Evolutionary conservation across 2,329 filamentous ascomycete species (phyloP), one percentile per base, ranked within the genome.

Genomic region (Colletotrichum sidae): DNA sequence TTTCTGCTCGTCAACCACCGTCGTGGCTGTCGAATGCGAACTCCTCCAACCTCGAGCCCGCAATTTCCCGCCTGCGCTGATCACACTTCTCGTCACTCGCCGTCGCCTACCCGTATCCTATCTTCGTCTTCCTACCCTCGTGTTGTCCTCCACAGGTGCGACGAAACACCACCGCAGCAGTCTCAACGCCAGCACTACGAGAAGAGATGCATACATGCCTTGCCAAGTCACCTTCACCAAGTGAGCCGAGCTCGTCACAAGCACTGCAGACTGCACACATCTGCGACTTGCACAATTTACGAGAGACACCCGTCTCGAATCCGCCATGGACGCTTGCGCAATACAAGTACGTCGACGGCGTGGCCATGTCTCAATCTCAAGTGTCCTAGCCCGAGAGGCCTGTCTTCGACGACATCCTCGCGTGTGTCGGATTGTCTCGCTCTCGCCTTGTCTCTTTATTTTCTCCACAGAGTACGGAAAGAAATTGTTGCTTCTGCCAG

Each of bases 1-100:
- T 25, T 25, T 25, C 44, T 54, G 17, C 38, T 46, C 34, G 25
- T 25, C 39, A 34, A 46, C 35, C 10, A 49, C 9, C 34, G 42
- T 55, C 44, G 25, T 25, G 25, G 8, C 38, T 39, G 60, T 65
- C 60, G 54, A 65, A 67, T 65, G 45, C 53, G 49, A 65, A 51
- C 44, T 13, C 49, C 17, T 65, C 60, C 60, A 67, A 52, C 44
- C 39, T 53, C 41, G 17, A 60, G 60, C 55, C 50, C 33, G 64
- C 60, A 67, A 67, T 67, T 67, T 67, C 64, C 64, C 55, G 34
- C 39, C 38, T 67, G 63, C 63, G 64, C 60, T 55, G 60, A 65
- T 67, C 60, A 11, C 49, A 60, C 50, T 50, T 54, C 60, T 52
- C 47, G 39, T 56, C 52, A 47, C 46, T 42, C 11, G 51, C 57